These are phyloP conservation scores for Euphorbia corollata DNA, from an alignment of 441 rosid species.

Conservation along the genomic window DNA sequence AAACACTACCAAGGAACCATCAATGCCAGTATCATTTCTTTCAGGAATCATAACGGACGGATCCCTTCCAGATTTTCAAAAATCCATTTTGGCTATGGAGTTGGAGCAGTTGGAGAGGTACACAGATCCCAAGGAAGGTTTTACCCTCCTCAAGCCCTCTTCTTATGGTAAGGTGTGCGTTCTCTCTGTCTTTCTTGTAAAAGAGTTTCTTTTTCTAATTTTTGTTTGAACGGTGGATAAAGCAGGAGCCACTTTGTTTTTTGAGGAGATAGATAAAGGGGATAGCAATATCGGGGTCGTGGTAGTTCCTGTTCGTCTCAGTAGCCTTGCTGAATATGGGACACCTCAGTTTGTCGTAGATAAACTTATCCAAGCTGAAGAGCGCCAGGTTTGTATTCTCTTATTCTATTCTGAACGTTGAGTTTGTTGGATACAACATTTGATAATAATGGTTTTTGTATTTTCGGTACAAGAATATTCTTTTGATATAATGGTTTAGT, in stretches of 20 bases:
- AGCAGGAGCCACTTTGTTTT: conserved; percentile 76
- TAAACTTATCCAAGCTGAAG: conserved; percentile 79
- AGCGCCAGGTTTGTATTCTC: conserved; percentile 46
- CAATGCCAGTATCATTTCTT: not conserved
- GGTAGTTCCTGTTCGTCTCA: conserved; percentile 78
- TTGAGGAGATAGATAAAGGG: conserved; percentile 57
- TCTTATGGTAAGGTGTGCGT: conserved; percentile 60
- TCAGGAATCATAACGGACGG: too few species aligned
- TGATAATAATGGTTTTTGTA: too few species aligned
- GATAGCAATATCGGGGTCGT: conserved; percentile 68
- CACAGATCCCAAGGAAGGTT: conserved; percentile 57
- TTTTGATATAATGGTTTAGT: too few species aligned
- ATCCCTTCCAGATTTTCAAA: conserved; percentile 18
- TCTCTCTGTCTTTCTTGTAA: not conserved
- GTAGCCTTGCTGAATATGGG: conserved; percentile 64
- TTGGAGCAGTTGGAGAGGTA: conserved; percentile 52
- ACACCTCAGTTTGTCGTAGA: conserved; percentile 73
- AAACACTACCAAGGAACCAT: not conserved
- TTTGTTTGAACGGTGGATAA: conserved; percentile 40
- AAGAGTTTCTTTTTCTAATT: not conserved
- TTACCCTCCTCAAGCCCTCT: conserved; percentile 68
- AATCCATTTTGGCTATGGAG: conserved; percentile 23
- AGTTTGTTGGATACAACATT: not conserved
- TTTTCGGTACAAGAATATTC: too few species aligned
- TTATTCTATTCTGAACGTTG: not conserved